Conservation (phyloP, 805 yeast species). For the Saturnispora ahearnii region DNA sequence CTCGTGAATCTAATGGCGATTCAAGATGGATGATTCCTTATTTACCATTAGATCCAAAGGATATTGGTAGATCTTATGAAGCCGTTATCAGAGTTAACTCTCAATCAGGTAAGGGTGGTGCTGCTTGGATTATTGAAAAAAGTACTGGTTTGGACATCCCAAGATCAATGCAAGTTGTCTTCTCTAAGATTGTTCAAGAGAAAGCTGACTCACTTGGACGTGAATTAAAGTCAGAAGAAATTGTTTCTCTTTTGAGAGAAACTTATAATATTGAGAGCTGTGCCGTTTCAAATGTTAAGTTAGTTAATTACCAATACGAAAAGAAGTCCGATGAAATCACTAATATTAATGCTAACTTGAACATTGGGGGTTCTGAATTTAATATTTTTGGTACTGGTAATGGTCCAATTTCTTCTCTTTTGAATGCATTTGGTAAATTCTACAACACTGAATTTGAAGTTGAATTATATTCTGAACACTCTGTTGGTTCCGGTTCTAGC, state of each 20-base stretch:
- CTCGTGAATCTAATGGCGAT: constrained; percentile 40
- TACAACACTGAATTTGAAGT: constrained; percentile 51
- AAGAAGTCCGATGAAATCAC: constrained; percentile 33
- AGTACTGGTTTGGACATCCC: constrained; percentile 67
- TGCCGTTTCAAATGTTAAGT: constrained; percentile 27
- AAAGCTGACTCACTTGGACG: constrained; percentile 59
- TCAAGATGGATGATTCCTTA: constrained; percentile 62
- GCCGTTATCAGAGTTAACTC: constrained; percentile 79
- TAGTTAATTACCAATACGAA: constrained; percentile 35
- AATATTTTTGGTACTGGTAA: constrained; percentile 54
- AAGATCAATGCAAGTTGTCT: constrained; percentile 58
- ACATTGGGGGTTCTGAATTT: constrained; percentile 27
- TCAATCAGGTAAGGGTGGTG: constrained; percentile 85
- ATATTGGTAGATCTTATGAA: constrained; percentile 72
- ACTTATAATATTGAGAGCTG: constrained; percentile 42
- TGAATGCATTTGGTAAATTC: constrained; percentile 50
- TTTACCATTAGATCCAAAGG: constrained; percentile 74
- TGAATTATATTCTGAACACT: constrained; percentile 60
- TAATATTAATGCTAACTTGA: constrained; percentile 34
- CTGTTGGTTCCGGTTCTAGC: constrained; percentile 61
- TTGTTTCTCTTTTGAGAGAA: constrained; percentile 44
- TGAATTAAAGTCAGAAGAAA: constrained; percentile 62
- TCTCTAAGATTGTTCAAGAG: constrained; percentile 55
- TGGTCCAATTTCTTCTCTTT: constrained; percentile 70
- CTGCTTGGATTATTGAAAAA: constrained; percentile 72